These are phyloP conservation scores for Wallacemonas sp. DNA, from an alignment of 208 protist genomes.

Conservation along the genomic window DNA sequence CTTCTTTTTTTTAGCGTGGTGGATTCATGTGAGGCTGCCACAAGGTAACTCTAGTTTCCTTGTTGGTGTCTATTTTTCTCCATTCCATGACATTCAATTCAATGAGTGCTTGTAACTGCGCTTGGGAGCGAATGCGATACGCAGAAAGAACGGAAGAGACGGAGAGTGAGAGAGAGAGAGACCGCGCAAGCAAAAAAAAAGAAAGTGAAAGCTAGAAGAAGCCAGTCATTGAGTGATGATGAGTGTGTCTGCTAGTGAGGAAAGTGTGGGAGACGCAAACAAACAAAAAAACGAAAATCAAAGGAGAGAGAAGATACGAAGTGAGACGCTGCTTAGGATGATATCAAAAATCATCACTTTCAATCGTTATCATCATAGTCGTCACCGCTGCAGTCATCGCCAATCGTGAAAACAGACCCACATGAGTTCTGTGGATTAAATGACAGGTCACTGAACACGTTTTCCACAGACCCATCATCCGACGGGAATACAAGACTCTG, in stretches of 20 bases:
- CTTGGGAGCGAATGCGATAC: too few species aligned
- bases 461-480: neutral
- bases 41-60: too few species aligned
- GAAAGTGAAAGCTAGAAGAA: constrained; percentile 3
- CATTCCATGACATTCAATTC: too few species aligned
- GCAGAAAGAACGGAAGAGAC: constrained; percentile 22
- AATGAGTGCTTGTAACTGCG: too few species aligned
- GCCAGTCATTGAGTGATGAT: too few species aligned
- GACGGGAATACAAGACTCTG: neutral
- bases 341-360: too few species aligned
- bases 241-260: too few species aligned
- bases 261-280: too few species aligned
- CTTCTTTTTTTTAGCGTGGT: too few species aligned
- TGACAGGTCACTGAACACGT: neutral
- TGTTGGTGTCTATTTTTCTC: too few species aligned
- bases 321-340: too few species aligned
- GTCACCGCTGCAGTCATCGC: constrained; percentile 8
- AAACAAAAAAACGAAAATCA: constrained; percentile 13
- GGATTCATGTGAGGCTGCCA: too few species aligned
- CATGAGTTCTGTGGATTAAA: constrained; percentile 2
- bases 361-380: neutral
- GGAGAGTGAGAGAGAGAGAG: constrained; percentile 11
- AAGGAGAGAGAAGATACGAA: constrained; percentile 16
- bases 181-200: constrained; percentile 16
- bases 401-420: constrained; percentile 19